Conservation (phyloP, 2,329 filamentous ascomycete genomes). For the Diaporthe longicolla region DNA sequence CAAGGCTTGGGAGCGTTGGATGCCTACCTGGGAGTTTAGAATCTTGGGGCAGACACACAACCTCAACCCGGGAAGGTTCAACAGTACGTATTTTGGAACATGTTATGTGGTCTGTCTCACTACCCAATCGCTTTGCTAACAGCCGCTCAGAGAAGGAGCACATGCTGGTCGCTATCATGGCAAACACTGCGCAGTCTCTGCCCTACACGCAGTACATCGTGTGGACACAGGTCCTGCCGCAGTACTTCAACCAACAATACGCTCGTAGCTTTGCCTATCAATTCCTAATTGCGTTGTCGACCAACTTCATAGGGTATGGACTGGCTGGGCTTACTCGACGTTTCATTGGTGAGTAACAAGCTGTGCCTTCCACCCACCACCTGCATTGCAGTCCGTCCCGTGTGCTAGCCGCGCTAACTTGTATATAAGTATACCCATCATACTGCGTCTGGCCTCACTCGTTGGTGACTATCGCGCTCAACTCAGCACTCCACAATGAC, state of each 20-base stretch:
- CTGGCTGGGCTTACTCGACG: conserved; percentile 64
- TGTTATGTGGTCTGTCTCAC: background rate
- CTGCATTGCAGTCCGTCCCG: rapidly evolving
- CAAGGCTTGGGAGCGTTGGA: conserved; percentile 62
- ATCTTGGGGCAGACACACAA: conserved; percentile 62
- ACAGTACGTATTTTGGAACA: conserved; percentile 46
- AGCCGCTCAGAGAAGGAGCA: conserved; percentile 65
- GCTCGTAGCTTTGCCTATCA: conserved; percentile 64
- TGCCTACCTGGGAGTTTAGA: conserved; percentile 66
- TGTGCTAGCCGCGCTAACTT: background rate
- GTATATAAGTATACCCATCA: conserved; percentile 57
- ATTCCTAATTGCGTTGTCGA: conserved; percentile 63
- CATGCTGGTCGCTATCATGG: conserved; percentile 71
- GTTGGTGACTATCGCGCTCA: conserved; percentile 62
- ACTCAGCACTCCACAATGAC: conserved; percentile 61
- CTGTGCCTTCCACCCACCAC: background rate
- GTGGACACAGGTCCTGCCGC: conserved; percentile 17
- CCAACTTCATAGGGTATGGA: conserved; percentile 70
- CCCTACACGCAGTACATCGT: conserved; percentile 60
- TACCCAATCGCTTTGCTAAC: background rate
- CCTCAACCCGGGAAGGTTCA: conserved; percentile 70
- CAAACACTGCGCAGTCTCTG: conserved; percentile 64
- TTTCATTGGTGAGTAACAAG: conserved; percentile 53
- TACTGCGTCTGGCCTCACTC: conserved; percentile 67
- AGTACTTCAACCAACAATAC: conserved; percentile 55